Percentiles rank a stretch among this genome's conserved stretches.
These are phyloP conservation scores for Cladobotryum mycophilum DNA, from an alignment of 2,329 filamentous ascomycete species.

Conservation along the genomic window DNA sequence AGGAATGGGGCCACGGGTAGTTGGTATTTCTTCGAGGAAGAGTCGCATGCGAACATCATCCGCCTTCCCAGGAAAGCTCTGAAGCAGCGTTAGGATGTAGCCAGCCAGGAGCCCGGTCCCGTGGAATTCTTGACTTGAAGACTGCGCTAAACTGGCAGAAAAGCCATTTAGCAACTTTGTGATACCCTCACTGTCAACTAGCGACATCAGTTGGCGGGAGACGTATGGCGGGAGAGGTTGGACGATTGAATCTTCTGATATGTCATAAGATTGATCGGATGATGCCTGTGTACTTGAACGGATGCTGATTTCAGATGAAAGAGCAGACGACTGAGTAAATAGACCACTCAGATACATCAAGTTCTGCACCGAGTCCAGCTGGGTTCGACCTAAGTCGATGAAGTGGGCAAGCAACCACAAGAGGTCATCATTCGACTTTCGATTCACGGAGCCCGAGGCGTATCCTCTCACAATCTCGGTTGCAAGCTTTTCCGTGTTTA, in stretches of 20 bases:
- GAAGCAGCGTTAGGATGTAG: conserved; percentile 78
- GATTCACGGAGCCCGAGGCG: conserved; percentile 17
- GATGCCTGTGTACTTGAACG: conserved; percentile 28
- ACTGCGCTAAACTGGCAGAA: conserved; percentile 24
- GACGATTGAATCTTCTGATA: conserved; percentile 15
- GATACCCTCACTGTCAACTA: conserved; percentile 72
- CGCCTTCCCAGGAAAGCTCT: conserved; percentile 72
- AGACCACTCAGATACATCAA: conserved; percentile 44
- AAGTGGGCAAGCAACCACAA: conserved; percentile 64
- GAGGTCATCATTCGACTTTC: conserved; percentile 35
- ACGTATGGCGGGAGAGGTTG: conserved; percentile 49
- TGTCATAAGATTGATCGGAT: conserved; percentile 10
- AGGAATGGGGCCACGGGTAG: conserved; percentile 49
- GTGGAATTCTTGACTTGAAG: conserved; percentile 25
- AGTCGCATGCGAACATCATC: conserved; percentile 95
- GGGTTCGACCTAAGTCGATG: conserved; percentile 47
- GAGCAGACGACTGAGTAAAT: conserved; percentile 46
- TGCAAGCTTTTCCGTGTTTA: conserved; percentile 38
- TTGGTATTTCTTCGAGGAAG: conserved; percentile 52
- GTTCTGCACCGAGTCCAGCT: conserved; percentile 27
- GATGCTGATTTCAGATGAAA: conserved; percentile 45
- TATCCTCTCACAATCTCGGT: conserved; percentile 34
- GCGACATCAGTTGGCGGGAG: conserved; percentile 56
- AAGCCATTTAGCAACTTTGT: conserved; percentile 37
- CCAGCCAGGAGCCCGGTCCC: conserved; percentile 66